phyloP scores from a whole-genome alignment of 495 filamentous ascomycete genomes.

The Podospora pseudoanserina region DNA sequence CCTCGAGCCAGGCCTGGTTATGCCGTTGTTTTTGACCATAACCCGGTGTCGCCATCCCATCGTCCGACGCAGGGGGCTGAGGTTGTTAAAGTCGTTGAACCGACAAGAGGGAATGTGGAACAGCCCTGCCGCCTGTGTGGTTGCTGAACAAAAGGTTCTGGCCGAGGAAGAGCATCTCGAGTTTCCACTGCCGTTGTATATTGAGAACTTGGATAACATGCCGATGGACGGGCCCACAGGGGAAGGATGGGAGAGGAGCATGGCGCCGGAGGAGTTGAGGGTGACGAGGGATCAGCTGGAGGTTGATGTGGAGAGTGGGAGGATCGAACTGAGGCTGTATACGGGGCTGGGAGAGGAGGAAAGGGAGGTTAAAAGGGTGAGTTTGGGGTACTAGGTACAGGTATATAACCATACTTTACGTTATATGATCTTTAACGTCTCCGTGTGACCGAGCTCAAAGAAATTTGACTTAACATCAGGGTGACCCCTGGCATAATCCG shows the following conservation, averaged over 20 bases:
- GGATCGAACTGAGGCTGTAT: neutral
- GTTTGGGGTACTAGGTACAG: neutral
- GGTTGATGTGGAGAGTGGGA: neutral
- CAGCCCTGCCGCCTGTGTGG: constrained; percentile 10
- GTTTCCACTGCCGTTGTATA: constrained; percentile 9
- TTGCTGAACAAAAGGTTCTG: constrained; percentile 14
- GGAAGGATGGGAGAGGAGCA: neutral
- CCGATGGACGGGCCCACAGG: neutral
- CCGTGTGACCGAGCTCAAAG: neutral
- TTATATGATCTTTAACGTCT: neutral
- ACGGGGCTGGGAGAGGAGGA: neutral
- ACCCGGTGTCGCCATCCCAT: constrained; percentile 23
- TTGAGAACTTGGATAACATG: neutral
- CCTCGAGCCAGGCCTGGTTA: constrained; percentile 22
- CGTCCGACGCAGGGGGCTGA: constrained; percentile 16
- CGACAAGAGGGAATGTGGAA: constrained; percentile 28
- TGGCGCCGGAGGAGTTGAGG: neutral
- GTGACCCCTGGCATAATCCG: neutral
- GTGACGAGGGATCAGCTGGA: neutral
- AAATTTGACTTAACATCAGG: neutral
- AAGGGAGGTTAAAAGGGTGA: neutral
- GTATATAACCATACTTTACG: too few relatives aligned
- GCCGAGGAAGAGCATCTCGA: constrained; percentile 23
- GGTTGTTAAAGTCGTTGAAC: constrained; percentile 16
- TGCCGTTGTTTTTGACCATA: constrained; percentile 18